Evolutionary conservation across 164 flowering plant species (phyloP), one percentile per base, ranked within the genome.

Genomic region (Macadamia tetraphylla): DNA sequence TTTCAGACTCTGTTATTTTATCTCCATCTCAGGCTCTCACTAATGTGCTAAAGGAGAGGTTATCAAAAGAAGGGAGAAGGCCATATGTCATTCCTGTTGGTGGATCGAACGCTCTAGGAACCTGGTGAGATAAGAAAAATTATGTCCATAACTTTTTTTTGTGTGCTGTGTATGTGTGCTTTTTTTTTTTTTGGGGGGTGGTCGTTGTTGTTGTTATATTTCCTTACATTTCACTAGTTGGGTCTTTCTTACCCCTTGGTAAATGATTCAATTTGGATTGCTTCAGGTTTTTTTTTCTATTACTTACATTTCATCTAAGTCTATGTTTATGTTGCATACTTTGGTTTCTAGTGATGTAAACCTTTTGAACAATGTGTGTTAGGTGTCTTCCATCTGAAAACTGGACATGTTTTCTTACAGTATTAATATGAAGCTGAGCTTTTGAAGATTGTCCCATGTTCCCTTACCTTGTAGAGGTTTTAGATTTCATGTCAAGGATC

Each of bases 21-120:
- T 11, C 51, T 8, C 51, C 51, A 1, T 46, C 51, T 58, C 81
- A 91, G 98, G 77, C 88, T 76, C 95, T 94, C 65, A 82, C 89
- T 53, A 76, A 85, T 68, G 30, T 83, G 58, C 78, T 94, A 59
- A 88, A 86, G 77, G 95, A 90, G 70, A 90, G 79, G 76, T 73
- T 94, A 77, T 23, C 82, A 64, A 84, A 70, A 32, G 89, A 94
- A 84, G 99, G 99, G 64, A 86, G 91, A 80, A 87, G 69, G 63
- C 99, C 99, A 29, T 92, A 94, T 79, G 91, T 94, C 67, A 94
- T 94, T 80, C 99, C 97, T 67, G 97, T 90, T 74, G 99, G 99
- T 67, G 99, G 99, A 76, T 94, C 97, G 60, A 90, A 94, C 81
- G 84, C 97, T 62, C 67, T 92, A 29, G 99, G 97, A 65, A 90